Evolutionary conservation across 805 yeast genomes (phyloP).

Genomic region (Yamadazyma ubonensis): DNA sequence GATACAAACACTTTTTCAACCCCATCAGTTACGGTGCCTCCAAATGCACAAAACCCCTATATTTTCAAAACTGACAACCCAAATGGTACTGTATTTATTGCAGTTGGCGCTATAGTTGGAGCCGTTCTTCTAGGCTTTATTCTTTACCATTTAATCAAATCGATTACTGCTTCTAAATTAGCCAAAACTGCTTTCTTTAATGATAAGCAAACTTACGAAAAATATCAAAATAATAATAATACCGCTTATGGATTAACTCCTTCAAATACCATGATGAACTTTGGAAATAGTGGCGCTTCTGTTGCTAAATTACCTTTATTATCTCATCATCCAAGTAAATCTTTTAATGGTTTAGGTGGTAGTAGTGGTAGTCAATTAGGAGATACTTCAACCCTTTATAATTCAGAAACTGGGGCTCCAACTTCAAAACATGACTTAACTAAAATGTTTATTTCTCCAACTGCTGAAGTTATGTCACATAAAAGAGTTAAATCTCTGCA

Average conservation of each 20-base stretch:
- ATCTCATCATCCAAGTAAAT: conserved; percentile 22
- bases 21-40: conserved; percentile 57
- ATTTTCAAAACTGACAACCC: conserved; percentile 52
- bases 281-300: conserved; percentile 16
- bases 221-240: conserved; percentile 14
- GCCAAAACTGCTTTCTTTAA: conserved; percentile 45
- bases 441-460: conserved; percentile 72
- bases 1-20: conserved; percentile 31
- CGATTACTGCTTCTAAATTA: conserved; percentile 48
- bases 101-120: conserved; percentile 70
- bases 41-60: conserved; percentile 62
- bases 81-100: conserved; percentile 79
- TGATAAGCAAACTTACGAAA: conserved; percentile 32
- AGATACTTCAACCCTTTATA: conserved; percentile 35
- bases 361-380: conserved; percentile 22
- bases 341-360: conserved; percentile 18
- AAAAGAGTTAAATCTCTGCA: conserved; percentile 30
- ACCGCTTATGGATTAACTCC: conserved; percentile 24
- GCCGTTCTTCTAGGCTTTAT: conserved; percentile 52
- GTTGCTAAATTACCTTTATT: conserved; percentile 38
- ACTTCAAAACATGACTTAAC: conserved; percentile 43
- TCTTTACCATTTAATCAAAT: conserved; percentile 51
- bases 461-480: conserved; percentile 65
- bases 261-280: conserved; percentile 16
- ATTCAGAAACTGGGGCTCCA: conserved; percentile 30